Base-by-base conservation (phyloP, 129 eudicot species). In the Centaurea solstitialis region DNA sequence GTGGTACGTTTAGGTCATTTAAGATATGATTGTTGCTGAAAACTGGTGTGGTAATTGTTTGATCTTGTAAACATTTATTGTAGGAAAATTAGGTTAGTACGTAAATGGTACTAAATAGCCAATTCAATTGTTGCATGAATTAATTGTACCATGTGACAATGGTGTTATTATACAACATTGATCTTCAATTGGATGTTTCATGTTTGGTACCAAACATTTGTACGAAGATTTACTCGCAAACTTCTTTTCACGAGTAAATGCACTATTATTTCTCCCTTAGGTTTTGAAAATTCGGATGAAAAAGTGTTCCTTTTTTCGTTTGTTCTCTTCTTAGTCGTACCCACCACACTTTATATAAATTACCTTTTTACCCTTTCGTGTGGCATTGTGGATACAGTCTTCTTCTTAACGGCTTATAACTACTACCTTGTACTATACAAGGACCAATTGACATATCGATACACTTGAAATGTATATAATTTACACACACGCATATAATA, bases 221-320 rank as follows among this genome's bases (percentile, higher is more conserved):
- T 70, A 47, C 12, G 9, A 68, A 5, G 82, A 78, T 17, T 47
- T 47, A 78, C 76, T 45, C 70, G 1, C 62, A 40, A n/a, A 50
- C 47, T 33, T 47, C 30, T 6, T 50, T 69, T 40, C n/a, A n/a
- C 73, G 33, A 9, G 35, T 47, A 61, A 17, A 53, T 70, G 37
- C 37, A 35, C 61, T 35, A 11, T 35, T 53, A 22, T 53, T 77
- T 70, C 23, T 17, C 39, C 37, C 69, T 53, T 33, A n/a, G 57
- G 35, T 53, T n/a, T 57, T 26, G 43, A 33, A 38, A 39, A 13
- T 50, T 13, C 59, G 61, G 30, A 66, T 13, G 43, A 13, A 41
- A 59, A 59, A 79, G 64, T 6, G 59, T 59, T 79, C 7, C 35
- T 79, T 79, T 70, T 37, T 71, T 59, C 38, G 64, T 18, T 45